Percentiles rank a stretch among this genome's conserved stretches.
These are phyloP conservation scores for Volvox africanus DNA, from an alignment of 139 green algal species.

Conservation along the genomic window DNA sequence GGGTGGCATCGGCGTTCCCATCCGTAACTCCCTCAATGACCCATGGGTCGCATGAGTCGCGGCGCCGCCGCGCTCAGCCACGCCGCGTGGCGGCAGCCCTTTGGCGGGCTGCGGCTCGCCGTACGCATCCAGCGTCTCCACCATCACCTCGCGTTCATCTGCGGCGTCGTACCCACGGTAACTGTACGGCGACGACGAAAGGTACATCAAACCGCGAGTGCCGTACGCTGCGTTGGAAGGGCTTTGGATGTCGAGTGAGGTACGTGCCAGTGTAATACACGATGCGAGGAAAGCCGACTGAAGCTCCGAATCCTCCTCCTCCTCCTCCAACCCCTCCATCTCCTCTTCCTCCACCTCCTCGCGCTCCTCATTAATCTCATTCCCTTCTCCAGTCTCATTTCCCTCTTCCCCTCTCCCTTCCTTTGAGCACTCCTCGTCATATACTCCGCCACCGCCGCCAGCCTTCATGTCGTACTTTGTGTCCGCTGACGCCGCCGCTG, in stretches of 20 bases:
- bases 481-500: not conserved
- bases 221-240: not conserved
- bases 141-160: not conserved
- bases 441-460: not conserved
- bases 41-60: not conserved
- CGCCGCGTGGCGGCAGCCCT: not conserved
- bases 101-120: not conserved
- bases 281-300: slow-evolving; percentile 39
- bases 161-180: not conserved
- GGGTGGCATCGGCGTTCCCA: no score
- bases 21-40: not conserved
- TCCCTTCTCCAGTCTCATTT: not conserved
- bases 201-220: not conserved
- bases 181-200: not conserved
- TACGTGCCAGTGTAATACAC: slow-evolving; percentile 16
- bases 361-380: not conserved
- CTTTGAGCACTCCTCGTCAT: not conserved
- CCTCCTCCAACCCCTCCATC: not conserved
- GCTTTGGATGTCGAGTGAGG: not conserved
- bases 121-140: not conserved
- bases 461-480: not conserved
- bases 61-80: not conserved
- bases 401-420: not conserved
- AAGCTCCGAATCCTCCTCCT: slow-evolving; percentile 14
- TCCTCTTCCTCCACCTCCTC: not conserved